These are phyloP conservation scores for Aspergillus quadricinctus DNA, from an alignment of 2,329 filamentous ascomycete genomes.

Conservation along the genomic window DNA sequence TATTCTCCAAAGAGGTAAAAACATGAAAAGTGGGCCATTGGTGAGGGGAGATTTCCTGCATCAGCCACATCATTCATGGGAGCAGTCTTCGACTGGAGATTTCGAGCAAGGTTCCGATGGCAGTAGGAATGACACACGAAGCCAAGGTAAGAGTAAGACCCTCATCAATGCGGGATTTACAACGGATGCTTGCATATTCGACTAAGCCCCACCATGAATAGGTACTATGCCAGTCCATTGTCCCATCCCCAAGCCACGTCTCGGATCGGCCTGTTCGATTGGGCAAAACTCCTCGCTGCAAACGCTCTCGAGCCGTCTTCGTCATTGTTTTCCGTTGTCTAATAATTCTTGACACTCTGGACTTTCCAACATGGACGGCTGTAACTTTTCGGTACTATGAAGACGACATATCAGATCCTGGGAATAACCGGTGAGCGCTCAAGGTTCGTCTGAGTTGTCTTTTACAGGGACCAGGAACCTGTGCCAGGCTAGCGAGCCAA, in stretches of 20 bases:
- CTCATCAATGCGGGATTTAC: slow-evolving; percentile 25
- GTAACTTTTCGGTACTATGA: background rate
- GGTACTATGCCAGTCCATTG: background rate
- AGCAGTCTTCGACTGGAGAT: background rate
- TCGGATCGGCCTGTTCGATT: background rate
- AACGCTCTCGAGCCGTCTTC: background rate
- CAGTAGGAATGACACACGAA: slow-evolving; percentile 9
- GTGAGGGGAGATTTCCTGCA: background rate
- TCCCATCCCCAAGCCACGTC: background rate
- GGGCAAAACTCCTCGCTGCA: background rate
- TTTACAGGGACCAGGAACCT: background rate
- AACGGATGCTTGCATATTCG: slow-evolving; percentile 25
- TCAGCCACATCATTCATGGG: slow-evolving; percentile 2
- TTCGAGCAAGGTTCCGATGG: background rate
- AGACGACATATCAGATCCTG: background rate
- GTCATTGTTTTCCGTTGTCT: background rate
- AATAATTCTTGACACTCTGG: background rate
- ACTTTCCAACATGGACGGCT: background rate
- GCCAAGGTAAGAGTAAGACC: slow-evolving; percentile 17
- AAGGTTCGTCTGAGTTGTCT: background rate
- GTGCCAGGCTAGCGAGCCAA: background rate
- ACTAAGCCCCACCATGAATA: background rate
- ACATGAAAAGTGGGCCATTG: background rate
- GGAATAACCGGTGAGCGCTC: background rate
- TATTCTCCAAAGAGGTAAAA: background rate